Percentiles rank a stretch among this genome's conserved stretches.
Evolutionary conservation across 2,329 filamentous ascomycete species (phyloP).

Genomic region (Fusarium sp.): DNA sequence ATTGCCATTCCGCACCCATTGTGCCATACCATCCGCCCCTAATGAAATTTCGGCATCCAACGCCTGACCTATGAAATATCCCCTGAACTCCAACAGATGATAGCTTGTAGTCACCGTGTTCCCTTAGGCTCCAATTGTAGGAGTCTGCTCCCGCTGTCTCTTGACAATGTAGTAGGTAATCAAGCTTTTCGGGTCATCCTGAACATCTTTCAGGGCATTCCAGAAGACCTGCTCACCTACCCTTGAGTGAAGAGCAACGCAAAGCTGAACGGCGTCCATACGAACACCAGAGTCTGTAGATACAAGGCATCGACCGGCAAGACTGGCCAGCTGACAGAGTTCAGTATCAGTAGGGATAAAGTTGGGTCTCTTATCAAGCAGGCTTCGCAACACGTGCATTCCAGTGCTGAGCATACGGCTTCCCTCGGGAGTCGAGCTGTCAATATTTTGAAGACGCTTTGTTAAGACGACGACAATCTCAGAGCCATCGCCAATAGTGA

Average conservation of each 20-base stretch:
- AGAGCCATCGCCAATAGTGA: slow-evolving; percentile 68
- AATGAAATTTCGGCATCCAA: slow-evolving; percentile 37
- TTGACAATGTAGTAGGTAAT: slow-evolving; percentile 85
- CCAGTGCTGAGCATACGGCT: slow-evolving; percentile 68
- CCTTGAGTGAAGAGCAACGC: slow-evolving; percentile 72
- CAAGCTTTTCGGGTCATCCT: slow-evolving; percentile 77
- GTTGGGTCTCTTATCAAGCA: slow-evolving; percentile 59
- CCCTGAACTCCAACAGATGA: slow-evolving; percentile 3
- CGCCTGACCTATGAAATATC: slow-evolving; percentile 11
- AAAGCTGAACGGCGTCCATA: slow-evolving; percentile 83
- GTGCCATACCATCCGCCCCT: not conserved
- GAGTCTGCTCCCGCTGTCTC: slow-evolving; percentile 63
- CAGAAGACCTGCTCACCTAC: slow-evolving; percentile 72
- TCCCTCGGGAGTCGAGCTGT: slow-evolving; percentile 54
- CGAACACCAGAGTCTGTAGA: slow-evolving; percentile 68
- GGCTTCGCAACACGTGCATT: slow-evolving; percentile 67
- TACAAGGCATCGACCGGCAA: slow-evolving; percentile 66
- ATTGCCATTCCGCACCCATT: slow-evolving; percentile 7
- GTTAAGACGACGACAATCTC: slow-evolving; percentile 66
- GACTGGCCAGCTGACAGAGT: slow-evolving; percentile 57
- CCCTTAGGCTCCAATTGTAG: slow-evolving; percentile 10
- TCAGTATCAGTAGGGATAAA: slow-evolving; percentile 62
- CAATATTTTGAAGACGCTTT: slow-evolving; percentile 53
- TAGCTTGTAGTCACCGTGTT: not conserved
- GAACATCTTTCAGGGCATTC: slow-evolving; percentile 68